phyloP scores from a whole-genome alignment of 306 rosid genomes.

The Sesbania bispinosa region DNA sequence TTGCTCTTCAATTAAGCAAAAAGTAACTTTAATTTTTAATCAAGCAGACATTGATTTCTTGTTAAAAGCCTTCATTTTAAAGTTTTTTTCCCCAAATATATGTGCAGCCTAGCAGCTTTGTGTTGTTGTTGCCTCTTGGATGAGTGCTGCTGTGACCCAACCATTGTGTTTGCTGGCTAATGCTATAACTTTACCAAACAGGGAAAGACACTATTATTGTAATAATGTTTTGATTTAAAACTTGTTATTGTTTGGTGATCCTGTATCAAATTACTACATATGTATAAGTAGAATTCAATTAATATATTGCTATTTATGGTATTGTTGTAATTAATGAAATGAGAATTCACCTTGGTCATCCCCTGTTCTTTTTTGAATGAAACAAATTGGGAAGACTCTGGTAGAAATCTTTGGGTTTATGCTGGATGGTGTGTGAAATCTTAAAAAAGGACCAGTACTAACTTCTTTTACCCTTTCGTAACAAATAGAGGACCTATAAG shows the following conservation, averaged over 20 bases:
- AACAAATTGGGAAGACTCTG: neutral
- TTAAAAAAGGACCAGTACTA: too few species aligned
- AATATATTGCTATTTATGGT: neutral
- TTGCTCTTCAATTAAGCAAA: slow-evolving; percentile 12
- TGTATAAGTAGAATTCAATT: neutral
- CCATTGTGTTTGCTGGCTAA: slow-evolving; percentile 38
- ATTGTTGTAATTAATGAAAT: neutral
- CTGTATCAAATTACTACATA: neutral
- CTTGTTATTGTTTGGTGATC: neutral
- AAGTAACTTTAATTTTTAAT: neutral
- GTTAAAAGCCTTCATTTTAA: neutral
- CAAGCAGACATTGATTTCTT: neutral
- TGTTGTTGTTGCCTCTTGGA: slow-evolving; percentile 82
- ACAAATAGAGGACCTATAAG: too few species aligned
- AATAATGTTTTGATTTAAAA: neutral
- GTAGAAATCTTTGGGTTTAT: too few species aligned
- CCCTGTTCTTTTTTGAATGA: neutral
- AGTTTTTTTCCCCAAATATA: neutral
- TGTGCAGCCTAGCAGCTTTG: slow-evolving; percentile 78
- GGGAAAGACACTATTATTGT: slow-evolving; percentile 15
- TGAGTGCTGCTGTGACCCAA: slow-evolving; percentile 85
- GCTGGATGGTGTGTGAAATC: too few species aligned
- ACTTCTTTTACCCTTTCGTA: too few species aligned
- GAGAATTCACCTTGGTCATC: neutral
- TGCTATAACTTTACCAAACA: neutral